phyloP scores from a whole-genome alignment of 1,139 yeast species.

The Yamadazyma jaroonii region DNA sequence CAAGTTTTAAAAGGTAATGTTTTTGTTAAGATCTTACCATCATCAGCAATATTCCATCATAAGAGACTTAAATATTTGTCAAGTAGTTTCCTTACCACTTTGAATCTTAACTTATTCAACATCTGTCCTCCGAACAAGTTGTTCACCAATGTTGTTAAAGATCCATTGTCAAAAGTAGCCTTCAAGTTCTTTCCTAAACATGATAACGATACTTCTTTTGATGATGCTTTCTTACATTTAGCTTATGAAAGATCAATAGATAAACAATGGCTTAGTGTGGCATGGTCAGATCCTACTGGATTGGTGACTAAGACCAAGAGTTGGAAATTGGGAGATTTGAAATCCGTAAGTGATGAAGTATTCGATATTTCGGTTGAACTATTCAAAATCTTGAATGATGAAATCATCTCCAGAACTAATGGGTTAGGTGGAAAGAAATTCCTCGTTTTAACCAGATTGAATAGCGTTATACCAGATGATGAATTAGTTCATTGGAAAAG shows the following conservation, averaged over 20 bases:
- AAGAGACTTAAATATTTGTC: constrained; percentile 46
- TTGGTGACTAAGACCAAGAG: constrained; percentile 59
- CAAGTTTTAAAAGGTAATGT: constrained; percentile 46
- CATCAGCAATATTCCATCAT: constrained; percentile 38
- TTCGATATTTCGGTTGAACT: constrained; percentile 39
- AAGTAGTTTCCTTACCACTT: constrained; percentile 41
- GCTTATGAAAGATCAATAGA: constrained; percentile 84
- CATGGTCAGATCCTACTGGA: constrained; percentile 90
- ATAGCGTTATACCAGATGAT: constrained; percentile 75
- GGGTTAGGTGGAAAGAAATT: constrained; percentile 54
- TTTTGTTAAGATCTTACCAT: constrained; percentile 58
- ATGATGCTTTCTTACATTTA: constrained; percentile 78
- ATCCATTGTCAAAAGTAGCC: constrained; percentile 44
- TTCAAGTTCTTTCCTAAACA: constrained; percentile 45
- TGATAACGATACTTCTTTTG: constrained; percentile 32
- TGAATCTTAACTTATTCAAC: constrained; percentile 67
- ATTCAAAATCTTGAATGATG: constrained; percentile 36
- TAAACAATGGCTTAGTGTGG: constrained; percentile 79
- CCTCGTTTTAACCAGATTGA: constrained; percentile 64
- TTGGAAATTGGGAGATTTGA: constrained; percentile 46
- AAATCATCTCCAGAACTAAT: constrained; percentile 27
- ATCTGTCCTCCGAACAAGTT: constrained; percentile 38
- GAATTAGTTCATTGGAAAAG: constrained; percentile 77
- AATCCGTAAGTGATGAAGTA: constrained; percentile 35
- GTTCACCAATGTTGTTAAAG: constrained; percentile 45